Conservation (phyloP, 768 basidiomycete genomes). For the Pulveroboletus sp. region DNA sequence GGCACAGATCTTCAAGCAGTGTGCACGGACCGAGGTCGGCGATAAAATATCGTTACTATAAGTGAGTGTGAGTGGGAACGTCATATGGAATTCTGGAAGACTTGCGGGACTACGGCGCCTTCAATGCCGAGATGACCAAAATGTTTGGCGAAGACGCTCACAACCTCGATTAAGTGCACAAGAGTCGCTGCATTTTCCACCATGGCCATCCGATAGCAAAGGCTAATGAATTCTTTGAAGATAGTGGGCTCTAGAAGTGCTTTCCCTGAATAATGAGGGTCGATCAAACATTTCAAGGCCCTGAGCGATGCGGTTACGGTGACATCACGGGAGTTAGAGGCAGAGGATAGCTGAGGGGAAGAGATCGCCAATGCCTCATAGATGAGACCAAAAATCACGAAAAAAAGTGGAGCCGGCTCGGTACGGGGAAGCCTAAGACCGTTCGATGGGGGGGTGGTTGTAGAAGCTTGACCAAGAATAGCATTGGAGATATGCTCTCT, state of each 20-base stretch:
- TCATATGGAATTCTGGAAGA: background rate
- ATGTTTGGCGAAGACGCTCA: conserved; percentile 51
- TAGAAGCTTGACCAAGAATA: conserved; percentile 62
- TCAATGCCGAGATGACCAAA: conserved; percentile 30
- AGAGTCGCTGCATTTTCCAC: conserved; percentile 75
- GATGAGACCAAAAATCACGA: conserved; percentile 87
- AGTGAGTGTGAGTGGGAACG: conserved; percentile 2
- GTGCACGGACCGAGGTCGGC: conserved; percentile 40
- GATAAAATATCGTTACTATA: conserved; percentile 32
- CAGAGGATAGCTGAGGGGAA: conserved; percentile 52
- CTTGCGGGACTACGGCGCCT: conserved; percentile 19
- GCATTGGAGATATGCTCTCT: conserved; percentile 71
- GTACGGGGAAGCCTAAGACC: conserved; percentile 27
- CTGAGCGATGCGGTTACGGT: conserved; percentile 62
- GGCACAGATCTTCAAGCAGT: conserved; percentile 80
- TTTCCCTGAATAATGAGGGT: conserved; percentile 74
- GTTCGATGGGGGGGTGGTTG: conserved; percentile 20
- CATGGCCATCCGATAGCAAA: conserved; percentile 88
- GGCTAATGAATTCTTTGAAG: conserved; percentile 85
- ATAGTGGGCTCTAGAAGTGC: conserved; percentile 76
- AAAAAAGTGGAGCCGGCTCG: conserved; percentile 81
- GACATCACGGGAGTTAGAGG: conserved; percentile 39
- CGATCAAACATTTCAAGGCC: conserved; percentile 76
- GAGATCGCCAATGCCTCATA: conserved; percentile 79
- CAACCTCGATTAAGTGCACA: conserved; percentile 64